Percentiles rank a stretch among this genome's conserved stretches.
These are phyloP conservation scores for Austroboletus novae-zelandiae DNA, from an alignment of 1,284 basidiomycete species.

Conservation along the genomic window DNA sequence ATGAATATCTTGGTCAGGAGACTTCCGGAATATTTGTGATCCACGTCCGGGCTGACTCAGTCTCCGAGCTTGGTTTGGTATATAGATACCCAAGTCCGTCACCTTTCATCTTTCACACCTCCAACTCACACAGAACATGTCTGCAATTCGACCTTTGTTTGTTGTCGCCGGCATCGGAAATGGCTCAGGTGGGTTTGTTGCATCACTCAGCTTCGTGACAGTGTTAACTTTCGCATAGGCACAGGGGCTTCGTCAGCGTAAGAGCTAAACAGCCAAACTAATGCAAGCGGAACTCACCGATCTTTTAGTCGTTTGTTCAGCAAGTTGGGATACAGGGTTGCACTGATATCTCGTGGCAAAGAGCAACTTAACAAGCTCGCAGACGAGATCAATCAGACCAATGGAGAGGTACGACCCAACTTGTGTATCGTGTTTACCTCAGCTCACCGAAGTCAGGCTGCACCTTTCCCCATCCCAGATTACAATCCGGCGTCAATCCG, in stretches of 20 bases:
- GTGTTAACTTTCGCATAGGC: constrained; percentile 31
- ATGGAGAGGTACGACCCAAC: constrained; percentile 48
- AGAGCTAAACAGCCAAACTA: constrained; percentile 18
- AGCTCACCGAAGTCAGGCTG: constrained; percentile 42
- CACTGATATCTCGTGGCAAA: constrained; percentile 61
- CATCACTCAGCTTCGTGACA: background rate
- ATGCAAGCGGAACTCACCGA: background rate
- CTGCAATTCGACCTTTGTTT: constrained; percentile 42
- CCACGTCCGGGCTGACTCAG: constrained; percentile 18
- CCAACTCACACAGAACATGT: constrained; percentile 27
- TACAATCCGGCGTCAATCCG: constrained; percentile 57
- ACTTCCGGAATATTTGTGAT: constrained; percentile 13
- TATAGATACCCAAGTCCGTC: background rate
- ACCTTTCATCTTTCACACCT: no score
- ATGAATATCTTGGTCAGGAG: no score
- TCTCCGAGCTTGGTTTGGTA: background rate
- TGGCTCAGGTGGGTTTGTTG: constrained; percentile 30
- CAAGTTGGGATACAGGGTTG: constrained; percentile 65
- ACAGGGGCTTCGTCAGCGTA: constrained; percentile 67
- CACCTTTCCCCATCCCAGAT: constrained; percentile 54
- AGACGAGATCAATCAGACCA: constrained; percentile 53
- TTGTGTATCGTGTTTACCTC: background rate
- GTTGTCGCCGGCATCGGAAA: constrained; percentile 57
- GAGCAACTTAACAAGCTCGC: constrained; percentile 53
- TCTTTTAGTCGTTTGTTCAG: constrained; percentile 56